Base-by-base conservation (phyloP, 2,329 filamentous ascomycete species). In the Setomelanomma holmii region DNA sequence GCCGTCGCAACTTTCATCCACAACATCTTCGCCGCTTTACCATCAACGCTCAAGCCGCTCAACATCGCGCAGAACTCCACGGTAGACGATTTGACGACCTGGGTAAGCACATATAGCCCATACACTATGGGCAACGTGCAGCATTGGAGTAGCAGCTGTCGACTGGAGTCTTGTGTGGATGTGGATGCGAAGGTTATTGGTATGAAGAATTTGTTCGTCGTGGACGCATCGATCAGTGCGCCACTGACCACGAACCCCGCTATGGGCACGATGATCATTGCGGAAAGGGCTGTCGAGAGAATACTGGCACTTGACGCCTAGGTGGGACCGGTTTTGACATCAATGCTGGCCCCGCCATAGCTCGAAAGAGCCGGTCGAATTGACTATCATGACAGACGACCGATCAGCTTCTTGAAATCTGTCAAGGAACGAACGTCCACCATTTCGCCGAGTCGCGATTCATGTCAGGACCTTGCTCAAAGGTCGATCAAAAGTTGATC, bases 211-310 rank as follows among this genome's bases (percentile, higher is more conserved):
- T 64, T 84, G 20, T 78, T 81, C 51, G 80, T 84, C 1, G 74
- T 84, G 3, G 81, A 84, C 62, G 78, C 76, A 0, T 80, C 78
- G 30, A 81, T 84, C 34, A 55, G 82, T 6, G 65, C 76, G 23
- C 81, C 81, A 1, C 63, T 84, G 59, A 83, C 80, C 0, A 80
- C 81, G 1, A 84, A 84, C 59, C 82, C 82, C 1, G 80, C 82
- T 56, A 80, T 84, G 64, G 81, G 80, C 0, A 75, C 82, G 21
- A 84, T 84, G 80, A 77, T 81, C 17, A 81, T 79, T 4, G 82
- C 76, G 0, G 82, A 84, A 71, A 77, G 75, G 56, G 82, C 78
- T 1, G 75, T 77, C 2, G 82, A 84, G 67, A 71, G 78, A 58
- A 81, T 84, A 58, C 64, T 78, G 53, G 67, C 58, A 20, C 45